A percentile compares a stretch with the other conserved stretches of the same genome.
Conservation (phyloP, 2,329 filamentous ascomycete genomes). For the Decorospora gaudefroyi region DNA sequence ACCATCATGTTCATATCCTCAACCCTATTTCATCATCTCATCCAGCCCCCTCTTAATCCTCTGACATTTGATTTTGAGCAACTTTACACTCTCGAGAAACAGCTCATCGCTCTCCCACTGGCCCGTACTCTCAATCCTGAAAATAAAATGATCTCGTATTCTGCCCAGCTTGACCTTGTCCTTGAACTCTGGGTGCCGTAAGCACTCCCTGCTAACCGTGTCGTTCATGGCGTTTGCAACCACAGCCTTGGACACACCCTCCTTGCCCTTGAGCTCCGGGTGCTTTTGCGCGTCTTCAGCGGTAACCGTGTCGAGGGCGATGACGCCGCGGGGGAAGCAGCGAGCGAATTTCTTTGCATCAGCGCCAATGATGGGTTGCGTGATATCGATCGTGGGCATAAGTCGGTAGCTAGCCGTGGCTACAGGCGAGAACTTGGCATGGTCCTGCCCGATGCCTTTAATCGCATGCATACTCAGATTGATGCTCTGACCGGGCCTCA, state of each 20-base stretch:
- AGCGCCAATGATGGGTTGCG: slow-evolving; percentile 77
- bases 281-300: slow-evolving; percentile 63
- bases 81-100: slow-evolving; percentile 85
- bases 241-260: slow-evolving; percentile 83
- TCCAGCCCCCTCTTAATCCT: slow-evolving; percentile 71
- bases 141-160: slow-evolving; percentile 95
- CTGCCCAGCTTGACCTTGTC: slow-evolving; percentile 93
- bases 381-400: slow-evolving; percentile 84
- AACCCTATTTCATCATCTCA: slow-evolving; percentile 39
- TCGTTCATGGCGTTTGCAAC: slow-evolving; percentile 89
- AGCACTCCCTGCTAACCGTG: slow-evolving; percentile 89
- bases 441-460: slow-evolving; percentile 91
- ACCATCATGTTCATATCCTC: not conserved
- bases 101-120: slow-evolving; percentile 94
- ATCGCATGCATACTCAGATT: slow-evolving; percentile 88
- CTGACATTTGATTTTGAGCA: slow-evolving; percentile 83
- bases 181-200: slow-evolving; percentile 91
- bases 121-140: slow-evolving; percentile 89
- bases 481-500: slow-evolving; percentile 87
- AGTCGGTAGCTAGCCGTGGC: slow-evolving; percentile 93
- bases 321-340: slow-evolving; percentile 90
- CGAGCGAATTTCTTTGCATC: slow-evolving; percentile 87
- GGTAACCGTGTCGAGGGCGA: slow-evolving; percentile 75
- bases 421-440: slow-evolving; percentile 96
- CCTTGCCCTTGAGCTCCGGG: slow-evolving; percentile 71